phyloP scores from a whole-genome alignment of 306 rosid species.

The Lablab purpureus region DNA sequence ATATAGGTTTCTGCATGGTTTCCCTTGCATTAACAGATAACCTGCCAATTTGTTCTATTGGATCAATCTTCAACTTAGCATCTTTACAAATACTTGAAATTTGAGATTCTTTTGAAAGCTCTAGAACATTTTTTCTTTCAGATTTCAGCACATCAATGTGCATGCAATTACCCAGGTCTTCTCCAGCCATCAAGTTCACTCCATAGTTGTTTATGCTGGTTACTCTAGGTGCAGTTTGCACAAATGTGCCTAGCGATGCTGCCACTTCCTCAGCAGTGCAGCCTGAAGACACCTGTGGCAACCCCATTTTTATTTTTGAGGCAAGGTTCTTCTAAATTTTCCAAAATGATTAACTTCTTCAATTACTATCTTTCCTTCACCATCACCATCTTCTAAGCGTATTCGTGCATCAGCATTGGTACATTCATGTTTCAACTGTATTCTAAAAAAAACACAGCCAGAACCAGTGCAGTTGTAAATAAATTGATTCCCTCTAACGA shows the following conservation, averaged over 20 bases:
- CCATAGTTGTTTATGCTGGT: slow-evolving; percentile 60
- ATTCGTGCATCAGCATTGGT: slow-evolving; percentile 37
- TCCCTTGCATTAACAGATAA: slow-evolving; percentile 52
- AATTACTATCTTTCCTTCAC: neutral
- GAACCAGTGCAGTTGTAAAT: slow-evolving; percentile 4
- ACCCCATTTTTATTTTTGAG: slow-evolving; percentile 60
- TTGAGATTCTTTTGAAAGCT: slow-evolving; percentile 57
- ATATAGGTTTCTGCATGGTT: slow-evolving; percentile 54
- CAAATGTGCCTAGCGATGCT: slow-evolving; percentile 61
- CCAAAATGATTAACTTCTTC: slow-evolving; percentile 27
- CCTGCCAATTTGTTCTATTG: slow-evolving; percentile 52
- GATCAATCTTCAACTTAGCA: slow-evolving; percentile 55
- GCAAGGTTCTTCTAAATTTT: slow-evolving; percentile 41
- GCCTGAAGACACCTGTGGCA: slow-evolving; percentile 68
- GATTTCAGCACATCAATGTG: slow-evolving; percentile 53
- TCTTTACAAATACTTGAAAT: slow-evolving; percentile 46
- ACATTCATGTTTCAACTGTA: slow-evolving; percentile 35
- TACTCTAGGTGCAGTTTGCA: slow-evolving; percentile 57
- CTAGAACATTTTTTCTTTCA: slow-evolving; percentile 50
- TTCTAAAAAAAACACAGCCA: slow-evolving; percentile 30
- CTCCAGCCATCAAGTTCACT: slow-evolving; percentile 60
- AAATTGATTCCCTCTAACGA: slow-evolving; percentile 24
- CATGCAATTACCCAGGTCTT: slow-evolving; percentile 48
- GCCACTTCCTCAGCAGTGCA: slow-evolving; percentile 69
- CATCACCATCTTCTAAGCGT: slow-evolving; percentile 24